Percentiles rank a stretch among this genome's conserved stretches.
These are phyloP conservation scores for Nicotiana benthamiana DNA, from an alignment of 257 asterid species.

Conservation along the genomic window DNA sequence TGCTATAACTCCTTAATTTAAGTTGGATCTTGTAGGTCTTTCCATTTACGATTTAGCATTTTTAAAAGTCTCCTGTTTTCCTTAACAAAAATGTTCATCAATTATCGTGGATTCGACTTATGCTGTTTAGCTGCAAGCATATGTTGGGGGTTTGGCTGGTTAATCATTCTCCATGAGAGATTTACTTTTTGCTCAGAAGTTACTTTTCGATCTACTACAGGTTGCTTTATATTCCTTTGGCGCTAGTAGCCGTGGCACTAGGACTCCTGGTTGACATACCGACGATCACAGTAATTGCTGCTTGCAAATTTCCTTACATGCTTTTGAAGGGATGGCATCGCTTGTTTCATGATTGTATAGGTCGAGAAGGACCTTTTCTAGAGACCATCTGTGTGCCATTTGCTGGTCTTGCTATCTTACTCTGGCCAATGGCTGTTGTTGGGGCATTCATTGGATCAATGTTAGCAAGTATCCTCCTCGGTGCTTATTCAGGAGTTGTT, in stretches of 20 bases:
- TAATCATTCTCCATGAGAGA: not conserved
- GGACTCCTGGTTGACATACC: conserved; percentile 59
- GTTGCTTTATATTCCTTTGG: conserved; percentile 54
- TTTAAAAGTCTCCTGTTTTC: not conserved
- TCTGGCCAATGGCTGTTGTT: conserved; percentile 91
- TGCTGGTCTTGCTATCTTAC: conserved; percentile 90
- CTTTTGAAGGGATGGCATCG: conserved; percentile 90
- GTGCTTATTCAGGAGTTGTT: conserved; percentile 84
- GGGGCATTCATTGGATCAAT: conserved; percentile 80
- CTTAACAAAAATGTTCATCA: not conserved
- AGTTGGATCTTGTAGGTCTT: not conserved
- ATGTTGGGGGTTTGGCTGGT: not conserved
- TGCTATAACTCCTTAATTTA: not conserved
- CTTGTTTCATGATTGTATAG: conserved; percentile 85
- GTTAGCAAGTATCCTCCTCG: conserved; percentile 66
- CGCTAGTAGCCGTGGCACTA: conserved; percentile 52
- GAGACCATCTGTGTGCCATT: conserved; percentile 93
- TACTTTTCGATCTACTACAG: conserved; percentile 31
- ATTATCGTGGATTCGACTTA: not conserved
- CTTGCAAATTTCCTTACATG: conserved; percentile 77
- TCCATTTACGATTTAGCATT: not conserved
- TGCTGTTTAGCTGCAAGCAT: not conserved
- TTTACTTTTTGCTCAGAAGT: conserved; percentile 2
- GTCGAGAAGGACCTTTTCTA: conserved; percentile 94
- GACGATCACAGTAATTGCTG: conserved; percentile 52